phyloP scores from a whole-genome alignment of 1,139 yeast genomes.

The Zygosaccharomyces sapae region DNA sequence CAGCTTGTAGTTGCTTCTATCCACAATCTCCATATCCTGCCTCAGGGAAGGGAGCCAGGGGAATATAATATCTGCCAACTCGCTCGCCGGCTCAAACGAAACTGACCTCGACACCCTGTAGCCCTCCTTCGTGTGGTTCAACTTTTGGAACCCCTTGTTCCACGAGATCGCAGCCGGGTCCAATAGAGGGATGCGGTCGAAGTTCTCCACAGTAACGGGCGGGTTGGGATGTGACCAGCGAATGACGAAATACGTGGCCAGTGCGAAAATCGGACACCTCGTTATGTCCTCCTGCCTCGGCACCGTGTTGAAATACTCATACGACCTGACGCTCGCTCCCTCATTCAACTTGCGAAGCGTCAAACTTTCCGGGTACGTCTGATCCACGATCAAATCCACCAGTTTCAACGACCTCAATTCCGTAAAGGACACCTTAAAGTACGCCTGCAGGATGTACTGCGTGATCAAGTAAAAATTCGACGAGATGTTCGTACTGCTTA shows the following conservation, averaged over 20 bases:
- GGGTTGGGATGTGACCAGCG: constrained; percentile 30
- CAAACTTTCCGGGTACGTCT: constrained; percentile 35
- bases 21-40: constrained; percentile 28
- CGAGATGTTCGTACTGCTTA: constrained; percentile 20
- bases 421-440: constrained; percentile 25
- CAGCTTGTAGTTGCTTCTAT: constrained; percentile 33
- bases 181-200: constrained; percentile 19
- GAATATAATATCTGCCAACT: constrained; percentile 25
- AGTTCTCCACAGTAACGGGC: constrained; percentile 26
- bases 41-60: constrained; percentile 33
- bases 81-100: constrained; percentile 24
- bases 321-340: constrained; percentile 25
- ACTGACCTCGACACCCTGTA: constrained; percentile 21
- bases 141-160: constrained; percentile 16
- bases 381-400: constrained; percentile 35
- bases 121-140: constrained; percentile 11
- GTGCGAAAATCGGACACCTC: constrained; percentile 34
- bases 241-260: constrained; percentile 32
- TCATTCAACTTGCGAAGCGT: constrained; percentile 35
- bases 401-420: constrained; percentile 21
- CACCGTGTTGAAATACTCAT: constrained; percentile 34
- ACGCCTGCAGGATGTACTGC: constrained; percentile 29
- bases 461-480: constrained; percentile 30
- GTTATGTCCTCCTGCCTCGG: constrained; percentile 33
- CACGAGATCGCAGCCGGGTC: constrained; percentile 23